These are phyloP conservation scores for Colletotrichum cereale DNA, from an alignment of 2,329 filamentous ascomycete species.

Conservation along the genomic window DNA sequence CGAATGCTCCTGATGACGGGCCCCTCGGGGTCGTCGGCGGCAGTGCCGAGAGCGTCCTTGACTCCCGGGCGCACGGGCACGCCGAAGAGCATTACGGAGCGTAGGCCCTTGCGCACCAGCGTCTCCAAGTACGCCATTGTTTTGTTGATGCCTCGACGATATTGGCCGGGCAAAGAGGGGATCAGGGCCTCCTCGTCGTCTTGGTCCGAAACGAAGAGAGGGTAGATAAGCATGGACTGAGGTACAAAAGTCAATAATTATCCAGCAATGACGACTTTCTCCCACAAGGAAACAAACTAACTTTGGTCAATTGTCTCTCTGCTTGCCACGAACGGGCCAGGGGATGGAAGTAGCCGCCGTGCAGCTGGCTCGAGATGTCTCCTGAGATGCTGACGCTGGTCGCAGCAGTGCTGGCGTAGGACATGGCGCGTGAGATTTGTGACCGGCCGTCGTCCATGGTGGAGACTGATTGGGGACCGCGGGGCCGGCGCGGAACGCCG, in stretches of 20 bases:
- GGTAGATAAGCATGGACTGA: conserved; percentile 98
- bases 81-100: conserved; percentile 95
- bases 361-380: conserved; percentile 86
- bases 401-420: conserved; percentile 74
- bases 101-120: conserved; percentile 88
- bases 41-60: conserved; percentile 92
- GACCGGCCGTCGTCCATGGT: conserved; percentile 72
- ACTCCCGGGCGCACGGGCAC: conserved; percentile 84
- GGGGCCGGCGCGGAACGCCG: conserved; percentile 60
- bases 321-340: conserved; percentile 85
- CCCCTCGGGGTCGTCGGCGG: conserved; percentile 92
- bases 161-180: conserved; percentile 90
- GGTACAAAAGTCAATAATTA: conserved; percentile 23
- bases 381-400: conserved; percentile 78
- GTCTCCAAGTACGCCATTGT: conserved; percentile 87
- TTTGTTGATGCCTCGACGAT: conserved; percentile 88
- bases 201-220: conserved; percentile 94
- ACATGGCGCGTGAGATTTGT: conserved; percentile 73
- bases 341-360: conserved; percentile 86
- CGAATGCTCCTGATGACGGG: conserved; percentile 91
- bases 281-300: conserved; percentile 50
- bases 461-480: conserved; percentile 62
- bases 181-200: conserved; percentile 93
- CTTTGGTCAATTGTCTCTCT: conserved; percentile 88
- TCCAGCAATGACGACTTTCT: not conserved